Percentiles rank a stretch among this genome's conserved stretches.
These are phyloP conservation scores for Bipolaris oryzae DNA, from an alignment of 2,329 filamentous ascomycete genomes.

Conservation along the genomic window DNA sequence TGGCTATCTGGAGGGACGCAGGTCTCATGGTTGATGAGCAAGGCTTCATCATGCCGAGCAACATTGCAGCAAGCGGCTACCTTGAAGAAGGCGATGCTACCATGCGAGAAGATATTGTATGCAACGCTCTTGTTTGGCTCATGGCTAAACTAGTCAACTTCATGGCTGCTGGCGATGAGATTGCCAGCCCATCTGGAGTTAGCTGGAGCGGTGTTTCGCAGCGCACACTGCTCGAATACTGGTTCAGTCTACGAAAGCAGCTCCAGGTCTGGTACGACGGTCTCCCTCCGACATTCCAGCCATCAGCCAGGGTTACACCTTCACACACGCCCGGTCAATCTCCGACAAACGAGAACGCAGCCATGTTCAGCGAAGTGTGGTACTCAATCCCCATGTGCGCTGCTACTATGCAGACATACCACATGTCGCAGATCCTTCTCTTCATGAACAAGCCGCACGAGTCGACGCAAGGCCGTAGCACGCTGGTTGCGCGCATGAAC, in stretches of 20 bases:
- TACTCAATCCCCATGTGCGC: slow-evolving; percentile 68
- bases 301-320: slow-evolving; percentile 58
- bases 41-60: slow-evolving; percentile 58
- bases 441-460: slow-evolving; percentile 66
- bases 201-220: slow-evolving; percentile 55
- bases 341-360: slow-evolving; percentile 37
- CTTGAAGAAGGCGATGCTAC: slow-evolving; percentile 53
- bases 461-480: slow-evolving; percentile 58
- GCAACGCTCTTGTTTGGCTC: slow-evolving; percentile 69
- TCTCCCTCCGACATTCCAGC: slow-evolving; percentile 64
- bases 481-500: slow-evolving; percentile 60
- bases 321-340: slow-evolving; percentile 31
- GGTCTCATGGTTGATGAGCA: slow-evolving; percentile 63
- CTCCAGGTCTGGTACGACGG: slow-evolving; percentile 65
- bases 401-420: slow-evolving; percentile 69
- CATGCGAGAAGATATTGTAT: slow-evolving; percentile 68
- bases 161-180: slow-evolving; percentile 62
- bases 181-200: slow-evolving; percentile 48
- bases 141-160: slow-evolving; percentile 70
- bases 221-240: slow-evolving; percentile 58
- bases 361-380: slow-evolving; percentile 64
- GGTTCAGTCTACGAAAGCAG: slow-evolving; percentile 62
- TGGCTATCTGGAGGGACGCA: slow-evolving; percentile 68
- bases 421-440: slow-evolving; percentile 67
- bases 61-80: slow-evolving; percentile 48